Conservation (phyloP, 305 asterid species). For the Ajuga reptans region DNA sequence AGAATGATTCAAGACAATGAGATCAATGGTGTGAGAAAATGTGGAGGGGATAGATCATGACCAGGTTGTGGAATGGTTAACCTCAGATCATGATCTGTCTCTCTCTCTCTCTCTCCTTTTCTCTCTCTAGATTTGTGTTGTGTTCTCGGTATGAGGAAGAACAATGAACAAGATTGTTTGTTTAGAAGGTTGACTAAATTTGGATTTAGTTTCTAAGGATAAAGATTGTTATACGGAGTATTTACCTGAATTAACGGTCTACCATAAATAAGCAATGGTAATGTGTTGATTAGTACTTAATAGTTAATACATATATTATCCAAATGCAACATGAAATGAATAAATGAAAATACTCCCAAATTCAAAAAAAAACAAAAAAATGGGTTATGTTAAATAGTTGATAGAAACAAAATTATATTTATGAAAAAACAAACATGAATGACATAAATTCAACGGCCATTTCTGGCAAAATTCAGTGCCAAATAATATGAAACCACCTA, state of each 20-base stretch:
- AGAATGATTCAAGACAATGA: neutral
- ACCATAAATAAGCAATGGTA: constrained; percentile 13
- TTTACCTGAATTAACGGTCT: constrained; percentile 53
- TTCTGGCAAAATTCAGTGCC: too few relatives aligned
- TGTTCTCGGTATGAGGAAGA: constrained; percentile 22
- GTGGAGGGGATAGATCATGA: constrained; percentile 49
- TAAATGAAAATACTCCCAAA: too few relatives aligned
- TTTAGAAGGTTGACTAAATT: constrained; percentile 30
- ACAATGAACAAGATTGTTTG: constrained; percentile 11
- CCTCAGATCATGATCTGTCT: constrained; percentile 56
- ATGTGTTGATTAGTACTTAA: neutral
- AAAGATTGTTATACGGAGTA: constrained; percentile 14
- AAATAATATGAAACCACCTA: too few relatives aligned
- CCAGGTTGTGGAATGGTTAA: constrained; percentile 26
- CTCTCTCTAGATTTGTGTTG: constrained; percentile 1
- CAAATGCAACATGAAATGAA: too few relatives aligned
- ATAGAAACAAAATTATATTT: too few relatives aligned
- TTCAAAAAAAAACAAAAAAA: too few relatives aligned
- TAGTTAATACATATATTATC: too few relatives aligned
- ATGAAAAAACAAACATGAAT: too few relatives aligned
- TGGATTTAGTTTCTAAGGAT: constrained; percentile 19
- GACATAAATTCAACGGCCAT: too few relatives aligned
- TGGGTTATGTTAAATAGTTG: too few relatives aligned
- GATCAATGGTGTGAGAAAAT: neutral
- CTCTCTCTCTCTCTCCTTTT: constrained; percentile 17